Percentiles rank a stretch among this genome's conserved stretches.
phyloP scores from a whole-genome alignment of 768 basidiomycete genomes.

The Lactifluus subvellereus region DNA sequence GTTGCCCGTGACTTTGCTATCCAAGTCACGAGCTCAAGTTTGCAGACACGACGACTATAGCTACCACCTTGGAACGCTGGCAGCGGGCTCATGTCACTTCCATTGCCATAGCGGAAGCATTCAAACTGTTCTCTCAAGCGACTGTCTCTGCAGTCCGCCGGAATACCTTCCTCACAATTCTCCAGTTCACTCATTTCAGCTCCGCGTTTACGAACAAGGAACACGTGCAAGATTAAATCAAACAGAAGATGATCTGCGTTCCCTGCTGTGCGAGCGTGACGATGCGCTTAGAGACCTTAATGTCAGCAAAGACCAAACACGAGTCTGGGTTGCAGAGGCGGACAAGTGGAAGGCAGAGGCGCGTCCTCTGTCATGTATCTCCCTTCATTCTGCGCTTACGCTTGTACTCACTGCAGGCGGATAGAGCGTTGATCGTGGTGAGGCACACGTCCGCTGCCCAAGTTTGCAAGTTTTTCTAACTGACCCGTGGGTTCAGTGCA shows the following conservation, averaged over 20 bases:
- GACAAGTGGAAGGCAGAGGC: constrained; percentile 24
- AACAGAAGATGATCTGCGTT: constrained; percentile 20
- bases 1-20: too few relatives aligned
- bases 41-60: too few relatives aligned
- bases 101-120: constrained; percentile 34
- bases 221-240: constrained; percentile 16
- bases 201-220: constrained; percentile 20
- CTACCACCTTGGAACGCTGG: too few relatives aligned
- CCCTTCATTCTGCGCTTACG: not conserved
- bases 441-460: not conserved
- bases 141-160: constrained; percentile 37
- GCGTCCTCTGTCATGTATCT: not conserved
- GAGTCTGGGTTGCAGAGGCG: constrained; percentile 11
- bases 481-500: constrained; percentile 26
- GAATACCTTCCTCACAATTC: not conserved
- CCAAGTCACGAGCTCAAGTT: too few relatives aligned
- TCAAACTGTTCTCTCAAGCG: constrained; percentile 38
- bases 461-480: not conserved
- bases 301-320: constrained; percentile 10
- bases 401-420: constrained; percentile 1
- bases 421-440: constrained; percentile 11
- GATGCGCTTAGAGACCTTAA: constrained; percentile 18
- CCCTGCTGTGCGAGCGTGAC: constrained; percentile 19
- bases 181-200: constrained; percentile 11
- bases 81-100: too few relatives aligned